Evolutionary conservation across 768 basidiomycete genomes (phyloP).

Genomic region (Fistulinella prunicolor): DNA sequence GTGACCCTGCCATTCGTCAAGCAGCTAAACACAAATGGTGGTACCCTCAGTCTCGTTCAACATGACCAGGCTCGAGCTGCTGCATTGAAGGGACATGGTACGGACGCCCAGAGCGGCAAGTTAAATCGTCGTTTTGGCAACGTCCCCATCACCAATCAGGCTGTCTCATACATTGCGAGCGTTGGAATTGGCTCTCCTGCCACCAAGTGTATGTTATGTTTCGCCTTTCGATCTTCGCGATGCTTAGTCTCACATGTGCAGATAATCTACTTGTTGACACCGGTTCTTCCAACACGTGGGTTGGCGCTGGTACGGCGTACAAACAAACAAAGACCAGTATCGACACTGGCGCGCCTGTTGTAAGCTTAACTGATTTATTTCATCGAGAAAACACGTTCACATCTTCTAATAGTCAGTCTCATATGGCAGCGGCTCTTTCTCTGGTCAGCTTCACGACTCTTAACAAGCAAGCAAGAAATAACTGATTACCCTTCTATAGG

Average conservation of each 20-base stretch:
- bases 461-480: background rate
- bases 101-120: conserved; percentile 27
- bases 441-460: conserved; percentile 34
- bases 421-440: conserved; percentile 64
- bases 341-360: conserved; percentile 46
- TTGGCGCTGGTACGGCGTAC: conserved; percentile 51
- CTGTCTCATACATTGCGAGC: conserved; percentile 34
- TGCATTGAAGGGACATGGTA: conserved; percentile 38
- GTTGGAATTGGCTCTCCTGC: conserved; percentile 55
- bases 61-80: conserved; percentile 51
- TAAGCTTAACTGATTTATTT: conserved; percentile 27
- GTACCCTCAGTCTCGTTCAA: conserved; percentile 43
- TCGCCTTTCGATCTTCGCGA: background rate
- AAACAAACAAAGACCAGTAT: conserved; percentile 47
- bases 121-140: conserved; percentile 20
- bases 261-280: conserved; percentile 60
- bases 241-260: conserved; percentile 21
- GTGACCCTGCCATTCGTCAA: conserved; percentile 53
- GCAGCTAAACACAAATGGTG: conserved; percentile 49
- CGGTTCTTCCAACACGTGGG: conserved; percentile 69
- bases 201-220: conserved; percentile 42
- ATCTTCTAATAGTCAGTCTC: conserved; percentile 39
- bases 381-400: background rate
- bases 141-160: conserved; percentile 39
- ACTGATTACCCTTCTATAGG: conserved; percentile 26